Percentiles rank a stretch among this genome's conserved stretches.
Conservation (phyloP, 179 eudicot genomes). For the Spinacia oleracea region DNA sequence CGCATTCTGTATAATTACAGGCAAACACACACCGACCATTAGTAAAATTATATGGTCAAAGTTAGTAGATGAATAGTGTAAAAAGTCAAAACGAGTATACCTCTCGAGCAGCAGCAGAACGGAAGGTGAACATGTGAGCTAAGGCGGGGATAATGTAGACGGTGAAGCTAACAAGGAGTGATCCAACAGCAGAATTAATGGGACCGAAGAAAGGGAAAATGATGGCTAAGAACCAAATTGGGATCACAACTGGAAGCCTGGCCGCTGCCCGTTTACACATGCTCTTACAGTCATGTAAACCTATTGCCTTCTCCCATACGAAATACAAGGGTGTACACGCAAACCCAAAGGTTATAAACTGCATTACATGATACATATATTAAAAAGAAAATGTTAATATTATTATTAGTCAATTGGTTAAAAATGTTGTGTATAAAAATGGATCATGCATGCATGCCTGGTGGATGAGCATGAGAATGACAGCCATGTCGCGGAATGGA, state of each 20-base stretch:
- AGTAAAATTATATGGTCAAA: neutral
- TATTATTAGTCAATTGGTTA: neutral
- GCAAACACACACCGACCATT: neutral
- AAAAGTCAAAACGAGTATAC: too few relatives aligned
- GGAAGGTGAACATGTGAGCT: constrained; percentile 48
- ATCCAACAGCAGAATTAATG: constrained; percentile 50
- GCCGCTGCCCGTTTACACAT: constrained; percentile 46
- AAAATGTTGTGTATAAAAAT: too few relatives aligned
- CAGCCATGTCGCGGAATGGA: constrained; percentile 43
- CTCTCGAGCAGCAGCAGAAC: constrained; percentile 47
- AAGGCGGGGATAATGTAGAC: constrained; percentile 53
- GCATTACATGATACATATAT: constrained; percentile 17
- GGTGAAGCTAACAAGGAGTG: constrained; percentile 51
- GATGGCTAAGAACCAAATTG: constrained; percentile 51
- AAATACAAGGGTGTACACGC: constrained; percentile 55
- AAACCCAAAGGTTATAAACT: constrained; percentile 58
- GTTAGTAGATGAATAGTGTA: too few relatives aligned
- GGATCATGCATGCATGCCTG: too few relatives aligned
- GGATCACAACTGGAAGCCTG: constrained; percentile 48
- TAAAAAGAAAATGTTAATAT: neutral
- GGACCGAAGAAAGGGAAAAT: constrained; percentile 55
- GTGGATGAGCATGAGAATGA: constrained; percentile 51
- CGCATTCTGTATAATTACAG: constrained; percentile 27
- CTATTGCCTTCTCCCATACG: constrained; percentile 56
- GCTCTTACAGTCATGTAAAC: constrained; percentile 48